Base-by-base conservation (phyloP, 2,329 filamentous ascomycete genomes). In the Fusarium sp. region DNA sequence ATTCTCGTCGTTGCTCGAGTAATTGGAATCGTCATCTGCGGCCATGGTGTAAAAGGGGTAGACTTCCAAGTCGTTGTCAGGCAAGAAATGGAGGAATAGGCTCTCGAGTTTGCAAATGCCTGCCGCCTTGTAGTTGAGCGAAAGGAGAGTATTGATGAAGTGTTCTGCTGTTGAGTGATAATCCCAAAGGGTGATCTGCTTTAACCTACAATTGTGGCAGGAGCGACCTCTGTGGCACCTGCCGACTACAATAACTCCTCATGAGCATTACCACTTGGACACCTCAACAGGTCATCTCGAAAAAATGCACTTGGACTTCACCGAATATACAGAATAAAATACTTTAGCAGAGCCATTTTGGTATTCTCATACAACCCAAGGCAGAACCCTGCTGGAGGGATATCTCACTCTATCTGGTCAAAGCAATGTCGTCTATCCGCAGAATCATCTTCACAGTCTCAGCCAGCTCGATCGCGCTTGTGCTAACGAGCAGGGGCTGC, bases 391-490 rank as follows among this genome's bases (percentile, higher is more conserved):
- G 70, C 74, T 68, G 60, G 73, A 67, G 74, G 77, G 73, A 75
- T 78, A 80, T 80, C 72, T 79, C 74, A 69, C 68, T 81, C 80
- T 89, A 92, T 84, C 90, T 87, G 79, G 87, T 91, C 82, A 92
- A 83, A 58, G 89, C 89, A 84, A 92, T 92, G 80, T 92, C 90
- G 81, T 92, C 90, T 85, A 92, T 92, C 82, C 90, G 88, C 80
- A 92, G 82, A 81, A 92, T 92, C 95, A 98, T 97, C 91, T 98
- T 99, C 79, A 98, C 97, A 71, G 97, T 99, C 89, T 99, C 97
- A 9, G 96, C 95, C 84, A 99, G 85, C 87, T 99, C 96, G 80
- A 99, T 97, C 27, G 97, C 95, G 84, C 96, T 98, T 67, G 97
- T 99, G 89, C 95, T 98, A 72, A 99, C 97, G 72, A 99, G 87